phyloP scores from a whole-genome alignment of 768 basidiomycete genomes.

The Pholiota microspora region DNA sequence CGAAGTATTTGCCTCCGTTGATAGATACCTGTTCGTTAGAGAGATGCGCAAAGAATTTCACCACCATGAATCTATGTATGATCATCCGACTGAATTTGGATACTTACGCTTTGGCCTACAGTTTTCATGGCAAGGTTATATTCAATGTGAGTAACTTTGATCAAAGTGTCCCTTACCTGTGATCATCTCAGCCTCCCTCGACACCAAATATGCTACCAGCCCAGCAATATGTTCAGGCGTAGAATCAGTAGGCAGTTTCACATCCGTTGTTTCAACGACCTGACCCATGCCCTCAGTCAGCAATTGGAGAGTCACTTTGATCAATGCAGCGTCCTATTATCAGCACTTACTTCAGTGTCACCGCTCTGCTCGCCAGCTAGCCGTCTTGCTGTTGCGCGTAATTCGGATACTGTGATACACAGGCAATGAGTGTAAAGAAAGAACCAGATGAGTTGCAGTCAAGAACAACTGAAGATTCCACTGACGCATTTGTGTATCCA shows the following conservation, averaged over 20 bases:
- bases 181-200: slow-evolving; percentile 8
- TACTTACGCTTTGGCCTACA: slow-evolving; percentile 6
- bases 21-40: slow-evolving; percentile 5
- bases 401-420: not conserved
- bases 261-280: no score
- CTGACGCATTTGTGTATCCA: not conserved
- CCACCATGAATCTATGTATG: no score
- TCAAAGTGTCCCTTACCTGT: slow-evolving; percentile 3
- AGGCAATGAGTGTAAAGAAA: not conserved
- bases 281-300: no score
- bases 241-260: not conserved
- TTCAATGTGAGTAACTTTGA: no score
- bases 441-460: not conserved
- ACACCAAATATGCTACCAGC: slow-evolving; percentile 7
- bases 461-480: not conserved
- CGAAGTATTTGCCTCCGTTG: slow-evolving; percentile 3
- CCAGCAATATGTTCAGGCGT: slow-evolving; percentile 8
- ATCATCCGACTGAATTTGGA: no score
- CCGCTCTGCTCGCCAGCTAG: not conserved
- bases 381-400: not conserved
- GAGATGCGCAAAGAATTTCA: no score
- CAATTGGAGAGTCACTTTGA: no score
- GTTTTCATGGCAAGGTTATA: no score
- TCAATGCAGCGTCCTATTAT: no score
- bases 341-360: no score